These are phyloP conservation scores for Neofusicoccum cordaticola DNA, from an alignment of 2,329 filamentous ascomycete species.

Conservation along the genomic window DNA sequence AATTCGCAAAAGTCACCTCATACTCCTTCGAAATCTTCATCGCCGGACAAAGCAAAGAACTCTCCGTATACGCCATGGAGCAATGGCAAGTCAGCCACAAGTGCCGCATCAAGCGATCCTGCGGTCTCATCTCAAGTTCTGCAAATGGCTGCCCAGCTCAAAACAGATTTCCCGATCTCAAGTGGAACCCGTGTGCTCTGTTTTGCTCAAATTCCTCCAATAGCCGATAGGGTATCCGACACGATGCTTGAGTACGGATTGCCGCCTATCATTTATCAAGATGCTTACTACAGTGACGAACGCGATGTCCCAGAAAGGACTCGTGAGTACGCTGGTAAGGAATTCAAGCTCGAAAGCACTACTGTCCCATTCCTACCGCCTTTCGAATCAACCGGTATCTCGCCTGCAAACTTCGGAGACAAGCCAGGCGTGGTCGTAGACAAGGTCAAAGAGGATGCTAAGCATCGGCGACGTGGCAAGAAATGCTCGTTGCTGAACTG, in stretches of 20 bases:
- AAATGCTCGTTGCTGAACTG: conserved; percentile 66
- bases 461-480: conserved; percentile 53
- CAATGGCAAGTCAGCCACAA: conserved; percentile 26
- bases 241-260: conserved; percentile 59
- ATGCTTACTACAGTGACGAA: conserved; percentile 81
- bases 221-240: conserved; percentile 46
- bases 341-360: conserved; percentile 74
- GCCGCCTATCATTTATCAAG: conserved; percentile 74
- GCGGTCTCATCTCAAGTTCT: conserved; percentile 22
- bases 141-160: conserved; percentile 23
- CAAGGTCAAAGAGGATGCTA: conserved; percentile 49
- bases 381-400: conserved; percentile 66
- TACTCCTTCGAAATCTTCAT: not conserved
- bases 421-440: conserved; percentile 50
- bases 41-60: not conserved
- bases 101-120: conserved; percentile 19
- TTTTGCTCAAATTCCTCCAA: conserved; percentile 42
- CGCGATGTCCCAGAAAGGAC: conserved; percentile 73
- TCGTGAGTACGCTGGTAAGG: conserved; percentile 82
- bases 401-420: conserved; percentile 55
- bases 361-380: conserved; percentile 75
- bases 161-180: conserved; percentile 23
- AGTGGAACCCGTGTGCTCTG: conserved; percentile 27
- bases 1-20: conserved; percentile 35
- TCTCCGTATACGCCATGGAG: conserved; percentile 32